Conservation (phyloP, 371 early-diverging fungal genomes). For the Fennellomyces sp. region DNA sequence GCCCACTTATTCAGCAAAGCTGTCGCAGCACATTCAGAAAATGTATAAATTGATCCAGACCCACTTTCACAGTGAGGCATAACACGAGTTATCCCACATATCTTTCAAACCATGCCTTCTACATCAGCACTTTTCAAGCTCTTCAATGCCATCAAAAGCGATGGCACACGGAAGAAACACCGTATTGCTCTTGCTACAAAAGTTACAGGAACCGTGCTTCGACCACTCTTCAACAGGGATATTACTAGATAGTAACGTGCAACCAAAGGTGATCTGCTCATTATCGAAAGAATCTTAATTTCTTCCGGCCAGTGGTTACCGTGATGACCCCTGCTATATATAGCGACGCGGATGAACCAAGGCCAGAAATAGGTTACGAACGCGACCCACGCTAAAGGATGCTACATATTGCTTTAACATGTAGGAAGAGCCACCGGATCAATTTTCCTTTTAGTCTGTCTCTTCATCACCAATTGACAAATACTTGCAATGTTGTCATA, state of each 20-base stretch:
- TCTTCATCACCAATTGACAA: slow-evolving; percentile 24
- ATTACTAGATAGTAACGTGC: slow-evolving; percentile 67
- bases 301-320: slow-evolving; percentile 38
- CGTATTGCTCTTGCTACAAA: slow-evolving; percentile 59
- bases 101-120: background rate
- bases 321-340: slow-evolving; percentile 49
- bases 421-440: slow-evolving; percentile 17
- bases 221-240: slow-evolving; percentile 43
- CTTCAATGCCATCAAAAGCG: slow-evolving; percentile 40
- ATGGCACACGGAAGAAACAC: slow-evolving; percentile 32
- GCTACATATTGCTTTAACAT: slow-evolving; percentile 51
- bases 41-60: no score
- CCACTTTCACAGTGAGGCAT: no score
- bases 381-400: slow-evolving; percentile 59
- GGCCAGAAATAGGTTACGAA: slow-evolving; percentile 61
- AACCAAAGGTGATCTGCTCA: slow-evolving; percentile 52
- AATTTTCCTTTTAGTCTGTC: slow-evolving; percentile 6
- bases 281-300: slow-evolving; percentile 61
- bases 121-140: slow-evolving; percentile 20
- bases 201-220: slow-evolving; percentile 25
- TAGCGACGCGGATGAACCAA: slow-evolving; percentile 50
- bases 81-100: no score
- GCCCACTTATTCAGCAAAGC: no score
- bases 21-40: no score
- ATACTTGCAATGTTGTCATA: no score